Evolutionary conservation across 2,329 filamentous ascomycete genomes (phyloP).

Genomic region (Fusarium sp.): DNA sequence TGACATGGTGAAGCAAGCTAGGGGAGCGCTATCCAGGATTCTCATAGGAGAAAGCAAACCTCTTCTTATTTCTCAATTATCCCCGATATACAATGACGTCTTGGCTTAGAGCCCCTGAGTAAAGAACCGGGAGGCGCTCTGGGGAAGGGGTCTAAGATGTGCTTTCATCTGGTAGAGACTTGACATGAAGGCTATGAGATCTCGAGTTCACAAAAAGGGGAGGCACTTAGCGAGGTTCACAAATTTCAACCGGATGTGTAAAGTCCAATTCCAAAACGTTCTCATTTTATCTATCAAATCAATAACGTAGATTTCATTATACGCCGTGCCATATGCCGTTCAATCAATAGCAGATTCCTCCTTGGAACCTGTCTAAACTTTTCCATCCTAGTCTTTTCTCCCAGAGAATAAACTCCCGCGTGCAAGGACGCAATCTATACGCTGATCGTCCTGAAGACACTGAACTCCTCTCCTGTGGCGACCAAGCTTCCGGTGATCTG

Average conservation of each 20-base stretch:
- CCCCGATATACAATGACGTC: background rate
- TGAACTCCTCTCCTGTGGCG: conserved; percentile 91
- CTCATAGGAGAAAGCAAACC: background rate
- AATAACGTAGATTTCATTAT: conserved; percentile 38
- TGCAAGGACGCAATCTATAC: conserved; percentile 62
- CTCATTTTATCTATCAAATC: conserved; percentile 38
- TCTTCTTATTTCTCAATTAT: too few relatives aligned
- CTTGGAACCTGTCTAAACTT: conserved; percentile 28
- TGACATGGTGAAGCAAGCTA: background rate
- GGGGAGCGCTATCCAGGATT: background rate
- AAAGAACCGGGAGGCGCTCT: background rate
- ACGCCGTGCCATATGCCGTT: conserved; percentile 41
- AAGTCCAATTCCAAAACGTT: conserved; percentile 9
- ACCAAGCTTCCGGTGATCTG: conserved; percentile 92
- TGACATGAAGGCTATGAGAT: background rate
- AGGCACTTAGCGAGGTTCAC: background rate
- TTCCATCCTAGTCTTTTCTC: conserved; percentile 16
- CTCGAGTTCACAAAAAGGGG: too few relatives aligned
- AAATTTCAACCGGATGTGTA: background rate
- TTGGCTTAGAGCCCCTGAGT: background rate
- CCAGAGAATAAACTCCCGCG: background rate
- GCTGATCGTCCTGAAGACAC: conserved; percentile 85
- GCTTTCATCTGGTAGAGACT: background rate
- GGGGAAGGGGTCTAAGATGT: background rate
- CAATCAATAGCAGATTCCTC: conserved; percentile 37